Conservation (phyloP, 1,284 basidiomycete species). For the Athelia sp. region DNA sequence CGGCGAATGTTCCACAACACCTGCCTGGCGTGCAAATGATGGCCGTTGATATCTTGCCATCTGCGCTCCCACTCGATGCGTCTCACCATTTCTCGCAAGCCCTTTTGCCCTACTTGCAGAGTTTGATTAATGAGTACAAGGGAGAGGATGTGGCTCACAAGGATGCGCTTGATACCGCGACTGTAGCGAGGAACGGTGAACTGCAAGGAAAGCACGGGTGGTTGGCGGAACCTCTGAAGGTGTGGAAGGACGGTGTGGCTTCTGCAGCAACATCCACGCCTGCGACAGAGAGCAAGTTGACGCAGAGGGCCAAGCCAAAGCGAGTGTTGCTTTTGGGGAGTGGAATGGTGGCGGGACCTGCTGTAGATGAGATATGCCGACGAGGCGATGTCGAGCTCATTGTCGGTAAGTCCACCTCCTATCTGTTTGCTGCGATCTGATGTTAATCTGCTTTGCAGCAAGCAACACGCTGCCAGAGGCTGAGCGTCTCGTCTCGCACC, state of each 20-base stretch:
- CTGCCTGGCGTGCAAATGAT: constrained; percentile 69
- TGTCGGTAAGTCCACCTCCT: constrained; percentile 56
- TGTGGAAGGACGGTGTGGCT: constrained; percentile 26
- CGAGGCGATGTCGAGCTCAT: constrained; percentile 59
- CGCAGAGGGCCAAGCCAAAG: constrained; percentile 42
- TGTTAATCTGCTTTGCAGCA: constrained; percentile 36
- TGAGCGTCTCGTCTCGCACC: constrained; percentile 43
- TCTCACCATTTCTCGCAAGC: constrained; percentile 69
- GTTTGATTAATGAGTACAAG: constrained; percentile 42
- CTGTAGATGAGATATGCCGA: constrained; percentile 67
- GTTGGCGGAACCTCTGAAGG: constrained; percentile 50
- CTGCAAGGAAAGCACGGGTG: constrained; percentile 53
- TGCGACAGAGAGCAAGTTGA: background rate
- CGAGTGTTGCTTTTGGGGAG: constrained; percentile 81
- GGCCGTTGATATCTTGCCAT: constrained; percentile 86
- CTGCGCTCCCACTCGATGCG: constrained; percentile 77
- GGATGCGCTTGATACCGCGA: constrained; percentile 60
- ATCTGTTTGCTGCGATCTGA: background rate
- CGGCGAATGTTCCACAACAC: constrained; percentile 33
- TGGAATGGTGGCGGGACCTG: constrained; percentile 88
- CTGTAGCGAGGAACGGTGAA: constrained; percentile 59
- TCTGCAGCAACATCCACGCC: background rate
- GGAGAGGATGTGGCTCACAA: constrained; percentile 20
- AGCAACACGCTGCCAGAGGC: constrained; percentile 71
- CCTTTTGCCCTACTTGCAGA: constrained; percentile 64